Base-by-base conservation (phyloP, 2,329 filamentous ascomycete genomes). In the Fonsecaea multimorphosa region DNA sequence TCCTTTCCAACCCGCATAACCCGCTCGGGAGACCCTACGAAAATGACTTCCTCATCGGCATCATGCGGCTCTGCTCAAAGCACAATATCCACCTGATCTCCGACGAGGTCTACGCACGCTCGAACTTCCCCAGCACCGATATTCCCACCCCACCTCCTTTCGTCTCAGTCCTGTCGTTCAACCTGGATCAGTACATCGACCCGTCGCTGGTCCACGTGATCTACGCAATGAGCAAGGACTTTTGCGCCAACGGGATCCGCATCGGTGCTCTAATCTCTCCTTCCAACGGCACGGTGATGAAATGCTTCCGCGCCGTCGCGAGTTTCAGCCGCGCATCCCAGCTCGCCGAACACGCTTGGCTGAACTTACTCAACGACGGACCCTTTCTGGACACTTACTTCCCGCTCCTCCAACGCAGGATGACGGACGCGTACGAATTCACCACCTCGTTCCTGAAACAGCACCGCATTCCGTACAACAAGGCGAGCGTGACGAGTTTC, bases 41-140 rank as follows among this genome's bases (percentile, higher is more conserved):
- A 4, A 76, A 75, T 1, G 70, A 73, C 2, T 76, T 77, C 3
- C 69, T 85, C 3, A 65, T 78, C 0, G 76, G 73, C 2, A 73
- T 84, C 19, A 79, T 86, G 76, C 70, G 71, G 2, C 70, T 87
- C 38, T 87, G 85, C 69, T 75, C 82, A 46, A 78, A 78, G 61
- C 75, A 86, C 68, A 68, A 76, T 2, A 74, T 87, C 5, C 84
- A 87, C 68, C 75, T 87, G 52, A 80, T 87, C 73, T 82, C 80
- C 67, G 85, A 88, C 71, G 86, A 88, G 71, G 82, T 87, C 36
- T 87, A 87, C 70, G 86, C 84, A 0, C 71, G 84, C 3, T 86
- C 85, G 0, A 75, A 82, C 1, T 87, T 81, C 71, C 68, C 46
- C 44, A 75, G 66, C 64, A 80, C 73, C 49, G 68, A 66, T 1